These are phyloP conservation scores for Sporobolomyces roseus DNA, from an alignment of 768 basidiomycete genomes.

Conservation along the genomic window DNA sequence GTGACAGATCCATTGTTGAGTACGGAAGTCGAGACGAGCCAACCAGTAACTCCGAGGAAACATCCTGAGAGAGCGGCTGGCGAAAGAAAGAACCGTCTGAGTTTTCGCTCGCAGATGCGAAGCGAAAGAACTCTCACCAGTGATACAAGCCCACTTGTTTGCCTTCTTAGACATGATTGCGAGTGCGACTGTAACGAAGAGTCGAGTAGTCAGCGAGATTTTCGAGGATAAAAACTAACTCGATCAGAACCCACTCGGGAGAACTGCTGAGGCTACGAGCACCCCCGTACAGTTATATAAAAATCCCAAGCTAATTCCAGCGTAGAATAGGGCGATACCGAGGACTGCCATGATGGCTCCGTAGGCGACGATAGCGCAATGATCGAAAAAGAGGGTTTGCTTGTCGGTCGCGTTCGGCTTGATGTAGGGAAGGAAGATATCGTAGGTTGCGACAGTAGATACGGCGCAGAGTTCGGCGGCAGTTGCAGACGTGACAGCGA, in stretches of 20 bases:
- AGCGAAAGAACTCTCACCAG: slow-evolving; percentile 50
- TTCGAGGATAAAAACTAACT: no score
- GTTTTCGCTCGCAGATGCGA: neutral
- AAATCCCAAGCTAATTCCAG: slow-evolving; percentile 31
- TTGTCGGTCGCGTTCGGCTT: slow-evolving; percentile 70
- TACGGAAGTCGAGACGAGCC: slow-evolving; percentile 74
- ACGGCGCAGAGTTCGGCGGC: slow-evolving; percentile 89
- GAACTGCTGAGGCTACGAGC: slow-evolving; percentile 74
- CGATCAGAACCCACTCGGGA: no score
- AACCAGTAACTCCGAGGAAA: slow-evolving; percentile 62
- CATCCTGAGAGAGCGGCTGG: slow-evolving; percentile 61
- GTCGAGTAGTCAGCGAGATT: no score
- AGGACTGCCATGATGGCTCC: slow-evolving; percentile 67
- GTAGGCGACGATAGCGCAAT: slow-evolving; percentile 43
- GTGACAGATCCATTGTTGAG: slow-evolving; percentile 69
- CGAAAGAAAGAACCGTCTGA: neutral
- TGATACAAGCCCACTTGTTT: slow-evolving; percentile 77
- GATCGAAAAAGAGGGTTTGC: slow-evolving; percentile 45
- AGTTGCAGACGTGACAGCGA: slow-evolving; percentile 57
- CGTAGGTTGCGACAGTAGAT: slow-evolving; percentile 68
- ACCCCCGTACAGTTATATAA: slow-evolving; percentile 54
- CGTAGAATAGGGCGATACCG: slow-evolving; percentile 63
- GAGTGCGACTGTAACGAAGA: no score
- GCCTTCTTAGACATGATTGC: slow-evolving; percentile 80
- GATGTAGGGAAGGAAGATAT: slow-evolving; percentile 49